phyloP scores from a whole-genome alignment of 2,329 filamentous ascomycete genomes.

The Clathrospora elynae region DNA sequence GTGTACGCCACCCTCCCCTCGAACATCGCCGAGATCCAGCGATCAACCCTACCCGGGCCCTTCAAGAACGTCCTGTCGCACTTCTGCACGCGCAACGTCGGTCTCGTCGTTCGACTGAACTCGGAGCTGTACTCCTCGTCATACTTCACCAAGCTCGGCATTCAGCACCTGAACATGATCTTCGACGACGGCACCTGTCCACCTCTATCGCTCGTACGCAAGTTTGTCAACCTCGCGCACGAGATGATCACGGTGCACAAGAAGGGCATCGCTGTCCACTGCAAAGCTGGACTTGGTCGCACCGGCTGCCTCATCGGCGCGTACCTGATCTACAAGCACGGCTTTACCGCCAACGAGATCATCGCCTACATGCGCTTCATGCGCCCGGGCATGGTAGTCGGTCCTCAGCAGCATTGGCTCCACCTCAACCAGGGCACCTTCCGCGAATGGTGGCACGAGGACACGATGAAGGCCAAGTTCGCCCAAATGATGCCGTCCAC shows the following conservation, averaged over 20 bases:
- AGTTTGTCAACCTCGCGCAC: slow-evolving; percentile 93
- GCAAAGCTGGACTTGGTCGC: slow-evolving; percentile 93
- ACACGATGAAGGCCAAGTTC: slow-evolving; percentile 78
- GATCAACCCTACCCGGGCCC: slow-evolving; percentile 73
- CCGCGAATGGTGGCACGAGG: slow-evolving; percentile 94
- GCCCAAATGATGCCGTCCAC: slow-evolving; percentile 65
- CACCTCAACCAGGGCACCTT: slow-evolving; percentile 96
- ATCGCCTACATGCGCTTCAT: slow-evolving; percentile 99
- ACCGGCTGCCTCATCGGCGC: slow-evolving; percentile 97
- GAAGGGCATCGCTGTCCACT: slow-evolving; percentile 95
- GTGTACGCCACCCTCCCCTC: slow-evolving; percentile 76
- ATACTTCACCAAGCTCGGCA: slow-evolving; percentile 95
- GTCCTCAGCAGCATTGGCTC: slow-evolving; percentile 97
- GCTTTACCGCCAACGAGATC: slow-evolving; percentile 95
- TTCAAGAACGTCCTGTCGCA: slow-evolving; percentile 97
- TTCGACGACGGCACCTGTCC: slow-evolving; percentile 98
- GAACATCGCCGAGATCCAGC: slow-evolving; percentile 73
- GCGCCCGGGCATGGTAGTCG: slow-evolving; percentile 98
- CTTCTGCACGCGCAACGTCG: slow-evolving; percentile 85
- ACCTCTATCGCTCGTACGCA: slow-evolving; percentile 82
- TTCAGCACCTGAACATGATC: slow-evolving; percentile 98
- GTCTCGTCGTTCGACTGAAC: slow-evolving; percentile 92
- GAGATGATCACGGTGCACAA: slow-evolving; percentile 90
- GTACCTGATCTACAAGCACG: slow-evolving; percentile 95
- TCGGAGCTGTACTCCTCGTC: slow-evolving; percentile 94